phyloP scores from a whole-genome alignment of 768 basidiomycete genomes.

The Pleurotus sapidus region DNA sequence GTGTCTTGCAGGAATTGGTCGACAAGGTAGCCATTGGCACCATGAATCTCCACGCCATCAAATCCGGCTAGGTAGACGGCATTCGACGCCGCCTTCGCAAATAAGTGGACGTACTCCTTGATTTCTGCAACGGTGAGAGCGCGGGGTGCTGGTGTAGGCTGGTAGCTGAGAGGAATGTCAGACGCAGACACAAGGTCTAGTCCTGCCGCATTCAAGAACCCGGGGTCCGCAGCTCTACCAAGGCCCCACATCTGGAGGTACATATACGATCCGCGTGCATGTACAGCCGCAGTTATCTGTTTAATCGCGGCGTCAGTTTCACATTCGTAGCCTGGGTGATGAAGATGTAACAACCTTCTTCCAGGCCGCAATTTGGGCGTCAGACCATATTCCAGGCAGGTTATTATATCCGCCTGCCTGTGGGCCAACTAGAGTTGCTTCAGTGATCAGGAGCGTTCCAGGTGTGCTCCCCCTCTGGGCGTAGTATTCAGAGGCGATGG shows the following conservation, averaged over 20 bases:
- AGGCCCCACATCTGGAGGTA: slow-evolving; percentile 59
- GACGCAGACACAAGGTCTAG: slow-evolving; percentile 30
- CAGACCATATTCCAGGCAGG: slow-evolving; percentile 50
- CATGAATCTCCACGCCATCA: slow-evolving; percentile 51
- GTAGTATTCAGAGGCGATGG: slow-evolving; percentile 41
- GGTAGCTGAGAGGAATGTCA: slow-evolving; percentile 15
- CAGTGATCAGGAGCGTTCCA: slow-evolving; percentile 55
- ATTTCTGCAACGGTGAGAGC: slow-evolving; percentile 36
- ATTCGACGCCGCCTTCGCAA: slow-evolving; percentile 37
- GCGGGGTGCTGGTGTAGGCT: slow-evolving; percentile 15
- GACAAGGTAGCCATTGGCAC: slow-evolving; percentile 25
- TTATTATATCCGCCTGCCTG: slow-evolving; percentile 45
- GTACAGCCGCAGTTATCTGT: slow-evolving; percentile 56
- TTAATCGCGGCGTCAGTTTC: not conserved
- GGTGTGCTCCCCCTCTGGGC: slow-evolving; percentile 40
- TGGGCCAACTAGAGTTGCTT: slow-evolving; percentile 51
- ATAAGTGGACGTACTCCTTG: slow-evolving; percentile 31
- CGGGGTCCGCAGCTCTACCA: slow-evolving; percentile 38
- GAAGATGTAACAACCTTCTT: slow-evolving; percentile 35
- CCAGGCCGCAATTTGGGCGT: slow-evolving; percentile 52
- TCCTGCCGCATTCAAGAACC: slow-evolving; percentile 32
- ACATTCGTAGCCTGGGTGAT: not conserved
- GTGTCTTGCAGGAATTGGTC: slow-evolving; percentile 44
- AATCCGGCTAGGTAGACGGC: slow-evolving; percentile 45
- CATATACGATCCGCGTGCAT: slow-evolving; percentile 44